phyloP scores from a whole-genome alignment of 202 grass and related monocot genomes.

The Setaria italica region DNA sequence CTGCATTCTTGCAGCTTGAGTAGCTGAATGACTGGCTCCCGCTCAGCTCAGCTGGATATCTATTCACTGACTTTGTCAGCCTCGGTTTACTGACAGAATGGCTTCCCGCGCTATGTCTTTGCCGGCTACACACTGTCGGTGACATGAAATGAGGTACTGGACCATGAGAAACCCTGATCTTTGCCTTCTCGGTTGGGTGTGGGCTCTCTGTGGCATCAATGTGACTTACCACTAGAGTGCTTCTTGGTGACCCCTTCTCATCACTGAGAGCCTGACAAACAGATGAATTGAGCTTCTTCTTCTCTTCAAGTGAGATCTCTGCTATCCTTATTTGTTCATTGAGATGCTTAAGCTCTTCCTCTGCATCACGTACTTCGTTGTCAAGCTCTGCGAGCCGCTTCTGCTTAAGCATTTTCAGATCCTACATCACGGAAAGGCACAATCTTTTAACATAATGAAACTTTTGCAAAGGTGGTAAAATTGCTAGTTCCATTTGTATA shows the following conservation, averaged over 20 bases:
- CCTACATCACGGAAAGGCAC: conserved; percentile 49
- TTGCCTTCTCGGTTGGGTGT: conserved; percentile 42
- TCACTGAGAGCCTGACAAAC: conserved; percentile 35
- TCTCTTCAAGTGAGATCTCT: conserved; percentile 62
- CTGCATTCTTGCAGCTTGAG: conserved; percentile 53
- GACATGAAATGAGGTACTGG: conserved; percentile 81
- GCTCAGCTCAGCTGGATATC: conserved; percentile 52
- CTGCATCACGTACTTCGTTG: conserved; percentile 55
- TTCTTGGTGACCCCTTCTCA: conserved; percentile 78
- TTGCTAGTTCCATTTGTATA: conserved; percentile 20
- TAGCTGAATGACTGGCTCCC: conserved; percentile 65
- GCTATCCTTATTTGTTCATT: conserved; percentile 64
- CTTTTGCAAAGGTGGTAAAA: conserved; percentile 13
- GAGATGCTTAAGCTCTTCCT: conserved; percentile 65
- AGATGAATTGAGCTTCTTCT: conserved; percentile 46
- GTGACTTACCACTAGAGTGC: conserved; percentile 66
- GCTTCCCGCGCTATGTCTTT: conserved; percentile 54
- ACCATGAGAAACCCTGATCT: conserved; percentile 42
- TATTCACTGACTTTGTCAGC: conserved; percentile 52
- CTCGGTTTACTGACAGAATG: conserved; percentile 56
- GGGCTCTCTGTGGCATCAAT: conserved; percentile 55
- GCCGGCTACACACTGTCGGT: conserved; percentile 71
- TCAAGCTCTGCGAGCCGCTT: conserved; percentile 63
- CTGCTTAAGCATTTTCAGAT: conserved; percentile 70
- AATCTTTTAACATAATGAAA: background rate